A percentile compares a stretch with the other conserved stretches of the same genome.
Evolutionary conservation across 2,329 filamentous ascomycete genomes (phyloP).

Genomic region (Cylindrodendrum hubeiense): DNA sequence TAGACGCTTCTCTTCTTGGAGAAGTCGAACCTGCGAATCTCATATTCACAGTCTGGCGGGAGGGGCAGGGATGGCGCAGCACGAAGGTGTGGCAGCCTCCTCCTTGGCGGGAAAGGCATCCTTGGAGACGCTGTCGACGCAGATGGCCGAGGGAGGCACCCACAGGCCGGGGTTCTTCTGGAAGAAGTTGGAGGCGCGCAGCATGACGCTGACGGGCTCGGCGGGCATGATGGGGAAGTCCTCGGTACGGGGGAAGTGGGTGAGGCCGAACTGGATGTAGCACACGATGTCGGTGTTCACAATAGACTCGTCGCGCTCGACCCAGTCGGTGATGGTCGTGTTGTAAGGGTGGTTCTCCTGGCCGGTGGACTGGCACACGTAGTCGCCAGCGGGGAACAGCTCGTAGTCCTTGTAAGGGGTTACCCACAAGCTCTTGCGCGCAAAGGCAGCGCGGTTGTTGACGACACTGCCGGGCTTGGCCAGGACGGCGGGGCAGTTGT

Average conservation of each 20-base stretch:
- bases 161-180: conserved; percentile 82
- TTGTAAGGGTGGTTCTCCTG: conserved; percentile 70
- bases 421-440: conserved; percentile 59
- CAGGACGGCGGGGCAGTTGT: conserved; percentile 82
- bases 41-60: conserved; percentile 29
- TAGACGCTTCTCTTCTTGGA: not conserved
- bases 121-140: conserved; percentile 37
- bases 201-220: conserved; percentile 84
- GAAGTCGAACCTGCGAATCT: not conserved
- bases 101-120: conserved; percentile 38
- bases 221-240: conserved; percentile 95
- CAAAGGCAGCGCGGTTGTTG: conserved; percentile 90
- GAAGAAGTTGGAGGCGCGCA: conserved; percentile 88
- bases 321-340: conserved; percentile 80
- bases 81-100: conserved; percentile 30
- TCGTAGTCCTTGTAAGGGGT: conserved; percentile 79
- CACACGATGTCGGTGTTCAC: conserved; percentile 89
- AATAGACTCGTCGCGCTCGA: conserved; percentile 77
- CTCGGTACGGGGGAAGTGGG: conserved; percentile 89
- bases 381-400: conserved; percentile 86
- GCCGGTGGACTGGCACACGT: conserved; percentile 89
- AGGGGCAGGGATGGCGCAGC: conserved; percentile 29
- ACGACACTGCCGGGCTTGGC: conserved; percentile 88
- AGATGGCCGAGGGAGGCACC: conserved; percentile 70
- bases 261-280: conserved; percentile 94